A percentile compares a stretch with the other conserved stretches of the same genome.
Evolutionary conservation across 208 protist genomes (phyloP).

Genomic region (Strigomonas culicis): DNA sequence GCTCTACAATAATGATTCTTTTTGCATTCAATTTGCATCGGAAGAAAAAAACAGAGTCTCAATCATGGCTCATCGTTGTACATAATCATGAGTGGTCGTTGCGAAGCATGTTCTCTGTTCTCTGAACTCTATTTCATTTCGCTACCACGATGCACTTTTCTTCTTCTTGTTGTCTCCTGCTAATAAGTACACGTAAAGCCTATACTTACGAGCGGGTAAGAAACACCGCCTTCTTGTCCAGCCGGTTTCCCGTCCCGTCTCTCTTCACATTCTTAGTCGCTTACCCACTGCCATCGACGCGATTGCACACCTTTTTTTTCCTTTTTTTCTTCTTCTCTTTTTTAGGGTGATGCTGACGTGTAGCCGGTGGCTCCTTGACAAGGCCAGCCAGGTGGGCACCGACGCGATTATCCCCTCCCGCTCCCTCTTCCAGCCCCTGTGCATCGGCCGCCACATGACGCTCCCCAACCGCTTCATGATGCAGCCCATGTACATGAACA

Average conservation of each 20-base stretch:
- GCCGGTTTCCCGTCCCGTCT: not conserved
- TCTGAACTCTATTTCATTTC: conserved; percentile 1
- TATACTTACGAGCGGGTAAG: no score
- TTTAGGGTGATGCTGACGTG: not conserved
- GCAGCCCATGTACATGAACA: conserved; percentile 86
- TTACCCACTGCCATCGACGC: not conserved
- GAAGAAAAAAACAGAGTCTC: no score
- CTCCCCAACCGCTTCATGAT: conserved; percentile 85
- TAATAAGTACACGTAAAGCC: no score
- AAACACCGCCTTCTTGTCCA: no score
- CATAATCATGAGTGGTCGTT: not conserved
- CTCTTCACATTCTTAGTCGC: conserved; percentile 17
- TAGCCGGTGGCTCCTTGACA: no score
- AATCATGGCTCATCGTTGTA: no score
- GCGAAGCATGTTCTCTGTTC: conserved; percentile 1
- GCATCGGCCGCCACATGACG: conserved; percentile 34
- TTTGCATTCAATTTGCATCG: not conserved
- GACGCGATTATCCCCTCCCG: not conserved
- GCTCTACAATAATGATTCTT: not conserved
- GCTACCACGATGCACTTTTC: not conserved
- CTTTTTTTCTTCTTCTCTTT: conserved; percentile 12
- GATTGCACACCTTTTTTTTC: conserved; percentile 14
- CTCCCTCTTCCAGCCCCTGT: conserved; percentile 63
- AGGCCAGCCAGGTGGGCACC: not conserved
- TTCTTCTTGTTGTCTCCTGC: conserved; percentile 6